These are phyloP conservation scores for Nemania sp. DNA, from an alignment of 2,329 filamentous ascomycete genomes.

Conservation along the genomic window DNA sequence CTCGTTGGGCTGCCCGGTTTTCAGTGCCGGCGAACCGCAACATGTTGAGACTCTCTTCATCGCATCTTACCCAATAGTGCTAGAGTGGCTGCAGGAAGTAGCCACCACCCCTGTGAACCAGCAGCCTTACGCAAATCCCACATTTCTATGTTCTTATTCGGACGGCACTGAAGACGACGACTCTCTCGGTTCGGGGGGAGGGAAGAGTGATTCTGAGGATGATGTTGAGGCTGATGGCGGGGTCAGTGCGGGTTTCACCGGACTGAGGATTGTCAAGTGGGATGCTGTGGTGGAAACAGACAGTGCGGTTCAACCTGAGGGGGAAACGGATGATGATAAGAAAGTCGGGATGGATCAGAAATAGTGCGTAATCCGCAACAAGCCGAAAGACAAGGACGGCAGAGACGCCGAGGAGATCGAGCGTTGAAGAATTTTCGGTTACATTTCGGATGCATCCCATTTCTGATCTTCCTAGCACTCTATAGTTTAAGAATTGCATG, in stretches of 20 bases:
- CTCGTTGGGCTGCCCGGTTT: conserved; percentile 65
- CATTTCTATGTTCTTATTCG: conserved; percentile 34
- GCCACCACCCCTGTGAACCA: conserved; percentile 40
- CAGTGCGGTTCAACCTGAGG: not conserved
- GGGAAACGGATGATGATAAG: conserved; percentile 2
- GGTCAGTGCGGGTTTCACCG: not conserved
- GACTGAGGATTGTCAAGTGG: not conserved
- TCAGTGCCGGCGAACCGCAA: conserved; percentile 66
- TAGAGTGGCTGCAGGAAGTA: conserved; percentile 66
- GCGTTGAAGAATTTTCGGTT: not conserved
- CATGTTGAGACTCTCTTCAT: conserved; percentile 68
- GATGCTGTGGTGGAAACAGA: not conserved
- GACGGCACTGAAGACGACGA: conserved; percentile 26
- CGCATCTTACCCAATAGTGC: conserved; percentile 54
- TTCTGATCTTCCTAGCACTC: no score
- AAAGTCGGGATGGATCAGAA: not conserved
- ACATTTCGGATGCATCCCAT: not conserved
- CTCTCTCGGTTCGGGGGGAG: conserved; percentile 34
- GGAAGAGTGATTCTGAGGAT: not conserved
- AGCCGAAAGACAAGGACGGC: conserved; percentile 10
- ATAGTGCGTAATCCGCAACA: conserved; percentile 8
- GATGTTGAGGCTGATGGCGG: not conserved
- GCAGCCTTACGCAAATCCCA: conserved; percentile 47
- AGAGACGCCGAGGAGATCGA: not conserved
- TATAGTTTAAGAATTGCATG: no score